These are phyloP conservation scores for Penicillium capsulatum DNA, from an alignment of 2,329 filamentous ascomycete genomes.

Conservation along the genomic window DNA sequence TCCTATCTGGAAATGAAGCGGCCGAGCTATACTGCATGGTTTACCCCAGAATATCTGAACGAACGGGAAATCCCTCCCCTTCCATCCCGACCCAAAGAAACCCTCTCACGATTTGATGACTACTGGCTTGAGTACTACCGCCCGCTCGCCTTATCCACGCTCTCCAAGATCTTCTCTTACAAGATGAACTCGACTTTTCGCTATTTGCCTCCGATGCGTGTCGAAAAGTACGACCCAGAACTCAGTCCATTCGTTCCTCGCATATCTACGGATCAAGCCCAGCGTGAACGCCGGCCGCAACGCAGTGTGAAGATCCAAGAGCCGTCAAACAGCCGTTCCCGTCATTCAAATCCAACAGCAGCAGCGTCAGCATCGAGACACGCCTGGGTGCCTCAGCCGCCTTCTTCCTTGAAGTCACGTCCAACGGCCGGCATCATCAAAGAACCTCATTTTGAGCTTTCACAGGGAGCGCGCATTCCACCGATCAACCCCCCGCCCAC, in stretches of 20 bases:
- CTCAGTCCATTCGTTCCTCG: slow-evolving; percentile 84
- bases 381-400: slow-evolving; percentile 32
- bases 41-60: slow-evolving; percentile 67
- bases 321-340: slow-evolving; percentile 48
- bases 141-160: slow-evolving; percentile 78
- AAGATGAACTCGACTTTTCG: slow-evolving; percentile 86
- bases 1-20: slow-evolving; percentile 60
- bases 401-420: slow-evolving; percentile 31
- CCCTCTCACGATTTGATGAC: slow-evolving; percentile 66
- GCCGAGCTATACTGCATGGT: slow-evolving; percentile 86
- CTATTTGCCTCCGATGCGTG: slow-evolving; percentile 69
- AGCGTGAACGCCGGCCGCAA: slow-evolving; percentile 52
- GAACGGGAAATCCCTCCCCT: slow-evolving; percentile 55
- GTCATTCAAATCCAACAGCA: slow-evolving; percentile 35
- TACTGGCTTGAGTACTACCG: slow-evolving; percentile 98
- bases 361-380: slow-evolving; percentile 20
- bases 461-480: slow-evolving; percentile 19
- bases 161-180: slow-evolving; percentile 87
- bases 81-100: slow-evolving; percentile 28
- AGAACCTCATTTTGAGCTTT: slow-evolving; percentile 37
- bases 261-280: slow-evolving; percentile 52
- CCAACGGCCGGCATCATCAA: slow-evolving; percentile 56
- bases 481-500: slow-evolving; percentile 42
- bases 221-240: slow-evolving; percentile 64
- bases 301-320: slow-evolving; percentile 65